A percentile compares a stretch with the other conserved stretches of the same genome.
phyloP scores from a whole-genome alignment of 2,329 filamentous ascomycete species.

The Mariannaea sp. region DNA sequence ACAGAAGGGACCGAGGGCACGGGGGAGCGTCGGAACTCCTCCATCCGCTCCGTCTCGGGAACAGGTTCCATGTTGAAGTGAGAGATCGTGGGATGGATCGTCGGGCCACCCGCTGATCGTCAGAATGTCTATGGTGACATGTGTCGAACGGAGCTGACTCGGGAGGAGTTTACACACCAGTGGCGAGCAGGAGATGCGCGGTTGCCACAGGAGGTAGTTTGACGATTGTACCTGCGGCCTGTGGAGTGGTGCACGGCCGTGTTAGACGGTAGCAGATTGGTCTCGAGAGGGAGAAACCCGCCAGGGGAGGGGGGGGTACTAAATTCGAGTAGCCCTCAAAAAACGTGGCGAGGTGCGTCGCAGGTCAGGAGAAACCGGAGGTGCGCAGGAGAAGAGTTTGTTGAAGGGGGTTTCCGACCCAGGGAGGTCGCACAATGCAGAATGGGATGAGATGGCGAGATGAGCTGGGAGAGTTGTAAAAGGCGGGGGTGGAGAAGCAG shows the following conservation, averaged over 20 bases:
- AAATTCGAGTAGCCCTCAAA: not conserved
- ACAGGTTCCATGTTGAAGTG: conserved; percentile 65
- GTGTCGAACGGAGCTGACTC: conserved; percentile 19
- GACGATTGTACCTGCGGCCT: not conserved
- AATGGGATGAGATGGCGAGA: conserved; percentile 4
- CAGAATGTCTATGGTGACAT: conserved; percentile 32
- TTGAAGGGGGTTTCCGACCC: conserved; percentile 2
- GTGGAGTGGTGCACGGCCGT: not conserved
- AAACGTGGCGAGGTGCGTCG: not conserved
- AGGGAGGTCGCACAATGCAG: conserved; percentile 2
- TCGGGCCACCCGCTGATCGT: conserved; percentile 33
- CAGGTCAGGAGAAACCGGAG: not conserved
- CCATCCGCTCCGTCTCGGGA: conserved; percentile 70
- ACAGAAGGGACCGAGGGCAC: conserved; percentile 54
- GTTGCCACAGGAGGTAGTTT: not conserved
- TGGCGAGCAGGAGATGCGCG: not conserved
- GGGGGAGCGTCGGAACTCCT: conserved; percentile 65
- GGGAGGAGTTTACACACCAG: not conserved
- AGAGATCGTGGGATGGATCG: conserved; percentile 30
- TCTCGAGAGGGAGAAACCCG: too few relatives aligned
- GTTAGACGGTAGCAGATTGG: too few relatives aligned
- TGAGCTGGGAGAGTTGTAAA: conserved; percentile 1
- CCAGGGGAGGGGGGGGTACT: too few relatives aligned
- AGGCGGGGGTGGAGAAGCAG: conserved; percentile 21
- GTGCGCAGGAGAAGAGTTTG: not conserved